Evolutionary conservation across 139 green algal species (phyloP), one percentile per base, ranked within the genome.

Genomic region (Auxenochlorella pyrenoidosa): DNA sequence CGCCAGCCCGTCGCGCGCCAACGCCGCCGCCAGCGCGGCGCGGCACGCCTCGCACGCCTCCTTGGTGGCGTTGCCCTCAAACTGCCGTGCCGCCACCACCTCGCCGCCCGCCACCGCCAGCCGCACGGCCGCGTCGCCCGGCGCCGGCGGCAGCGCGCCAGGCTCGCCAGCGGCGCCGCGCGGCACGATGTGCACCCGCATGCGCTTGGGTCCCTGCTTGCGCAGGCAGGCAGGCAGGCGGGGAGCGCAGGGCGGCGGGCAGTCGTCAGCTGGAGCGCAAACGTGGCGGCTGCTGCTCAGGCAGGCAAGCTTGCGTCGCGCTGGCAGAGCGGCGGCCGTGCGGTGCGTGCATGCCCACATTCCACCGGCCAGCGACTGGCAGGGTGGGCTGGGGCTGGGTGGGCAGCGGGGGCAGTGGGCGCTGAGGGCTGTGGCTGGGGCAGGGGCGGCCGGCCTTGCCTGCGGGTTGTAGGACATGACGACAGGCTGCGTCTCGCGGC

Each of bases 41-140:
- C 87, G 80, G 36, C 75, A 89, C 10, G 47, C 75, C 58, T 90
- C 90, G 41, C 90, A 92, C 5, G 73, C 77, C 38, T 91, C 60
- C n/a, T 90, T 90, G 1, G 93, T 95, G 68, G 93, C 94, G 86
- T 91, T 90, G 26, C 93, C 93, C 65, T 94, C 91, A 87, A 96
- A 96, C 65, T 71, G 79, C 32, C 85, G 36, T 26, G 91, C 88
- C 21, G 93, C 93, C 24, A 95, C 84, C 47, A 96, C 72, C 91
- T 96, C 93, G 1, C 93, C 93, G 32, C 93, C 93, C 0, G 88
- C 87, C 13, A 93, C 82, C 41, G 44, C 36, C 24, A 95, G 63
- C 10, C 73, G 47, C 28, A 95, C 90, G 24, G 47, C 72, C 36
- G 76, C 3, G 40, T 87, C 82, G 47, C 13, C 70, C 32, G 88